Evolutionary conservation across 306 rosid genomes (phyloP), one percentile per base, ranked within the genome.

Genomic region (Dalbergia oliveri): DNA sequence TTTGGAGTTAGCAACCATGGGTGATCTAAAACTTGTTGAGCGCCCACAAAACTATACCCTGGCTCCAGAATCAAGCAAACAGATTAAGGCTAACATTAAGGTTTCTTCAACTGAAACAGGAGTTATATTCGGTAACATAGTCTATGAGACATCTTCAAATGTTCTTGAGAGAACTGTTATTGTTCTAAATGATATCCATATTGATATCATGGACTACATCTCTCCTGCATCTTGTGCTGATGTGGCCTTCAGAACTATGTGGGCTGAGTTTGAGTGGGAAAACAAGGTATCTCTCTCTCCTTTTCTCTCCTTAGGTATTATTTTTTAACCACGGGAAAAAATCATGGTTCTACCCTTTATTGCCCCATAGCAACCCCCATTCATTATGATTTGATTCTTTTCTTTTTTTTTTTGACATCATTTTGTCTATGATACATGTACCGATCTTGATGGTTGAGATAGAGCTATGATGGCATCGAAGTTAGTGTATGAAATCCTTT

Each of bases 241-340:
- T 75, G 91, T 86, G 79, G 89, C 96, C 80, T 96, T 96, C 58
- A 90, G 99, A 86, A 90, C 97, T 39, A 96, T 96, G 99, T 96
- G 99, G 99, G 99, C 99, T 50, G 99, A 96, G 73, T 96, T 96
- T 84, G 99, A 96, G 77, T 96, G 99, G 99, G 99, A 96, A 81
- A 96, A 96, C 86, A 96, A 96, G 98, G 99, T 96, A 91, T 5
- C 39, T 49, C 34, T 26, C 57, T 49, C 16, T 67, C 54, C 54
- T 71, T 56, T 60, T 66, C 77, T 60, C 66, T 83, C 73, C 8
- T 60, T 61, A 9, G 31, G 39, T 18, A 33, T 15, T 49, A 5
- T 45, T 35, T 77, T 63, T 34, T 3, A 50, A 49, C 19, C 47
- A 19, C 6, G 14, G 57, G 26, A 47, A 67, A 64, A 13, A 58